phyloP scores from a whole-genome alignment of 331 rosid genomes.

The Rosa hybrid region DNA sequence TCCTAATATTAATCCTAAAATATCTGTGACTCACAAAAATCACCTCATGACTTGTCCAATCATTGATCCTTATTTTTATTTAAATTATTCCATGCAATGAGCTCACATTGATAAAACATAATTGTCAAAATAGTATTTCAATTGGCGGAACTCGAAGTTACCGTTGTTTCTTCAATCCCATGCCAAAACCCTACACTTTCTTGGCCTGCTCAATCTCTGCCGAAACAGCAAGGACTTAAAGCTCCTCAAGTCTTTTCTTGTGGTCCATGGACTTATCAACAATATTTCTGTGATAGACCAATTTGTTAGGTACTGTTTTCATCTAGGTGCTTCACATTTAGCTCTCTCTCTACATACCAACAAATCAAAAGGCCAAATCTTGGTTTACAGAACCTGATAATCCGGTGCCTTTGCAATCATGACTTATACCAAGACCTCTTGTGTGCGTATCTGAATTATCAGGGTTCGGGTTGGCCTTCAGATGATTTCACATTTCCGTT shows the following conservation, averaged over 20 bases:
- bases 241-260: constrained; percentile 20
- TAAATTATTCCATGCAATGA: too few relatives aligned
- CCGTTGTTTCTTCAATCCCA: neutral
- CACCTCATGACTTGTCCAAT: too few relatives aligned
- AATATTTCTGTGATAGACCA: constrained; percentile 6
- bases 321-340: constrained; percentile 30
- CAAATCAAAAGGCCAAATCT: constrained; percentile 25
- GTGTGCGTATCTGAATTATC: constrained; percentile 5
- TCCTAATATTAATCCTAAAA: too few relatives aligned
- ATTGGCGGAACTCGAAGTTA: too few relatives aligned
- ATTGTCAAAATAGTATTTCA: too few relatives aligned
- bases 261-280: constrained; percentile 19
- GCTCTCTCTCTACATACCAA: constrained; percentile 24
- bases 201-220: constrained; percentile 27
- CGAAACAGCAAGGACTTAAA: constrained; percentile 1
- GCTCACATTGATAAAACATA: too few relatives aligned
- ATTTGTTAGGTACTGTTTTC: constrained; percentile 26
- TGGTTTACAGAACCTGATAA: constrained; percentile 31
- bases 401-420: constrained; percentile 25
- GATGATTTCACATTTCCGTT: constrained; percentile 32
- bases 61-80: too few relatives aligned
- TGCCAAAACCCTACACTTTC: neutral
- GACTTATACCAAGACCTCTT: constrained; percentile 34
- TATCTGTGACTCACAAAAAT: too few relatives aligned
- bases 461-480: constrained; percentile 29